phyloP scores from a whole-genome alignment of 2,329 filamentous ascomycete species.

The Esteya vermicola region DNA sequence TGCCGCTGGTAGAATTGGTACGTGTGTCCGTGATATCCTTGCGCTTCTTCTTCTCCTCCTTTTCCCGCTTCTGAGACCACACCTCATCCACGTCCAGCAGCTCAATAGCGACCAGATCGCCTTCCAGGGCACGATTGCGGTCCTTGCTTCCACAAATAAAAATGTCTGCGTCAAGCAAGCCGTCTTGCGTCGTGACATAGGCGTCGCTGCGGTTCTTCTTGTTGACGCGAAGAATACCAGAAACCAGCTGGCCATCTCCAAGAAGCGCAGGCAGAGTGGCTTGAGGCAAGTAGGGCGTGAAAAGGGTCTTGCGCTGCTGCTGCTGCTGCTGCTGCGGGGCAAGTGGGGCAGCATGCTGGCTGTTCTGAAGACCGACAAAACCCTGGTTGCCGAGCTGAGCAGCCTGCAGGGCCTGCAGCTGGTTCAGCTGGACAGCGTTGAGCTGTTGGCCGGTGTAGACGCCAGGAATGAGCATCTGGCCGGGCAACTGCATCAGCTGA shows the following conservation, averaged over 20 bases:
- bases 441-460: conserved; percentile 73
- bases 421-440: conserved; percentile 75
- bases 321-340: conserved; percentile 54
- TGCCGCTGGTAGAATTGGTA: conserved; percentile 59
- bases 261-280: conserved; percentile 84
- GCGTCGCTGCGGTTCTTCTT: conserved; percentile 99
- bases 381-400: conserved; percentile 69
- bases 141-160: conserved; percentile 99
- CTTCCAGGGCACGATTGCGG: conserved; percentile 89
- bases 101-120: conserved; percentile 89
- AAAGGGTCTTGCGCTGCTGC: conserved; percentile 93
- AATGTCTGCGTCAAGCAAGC: conserved; percentile 83
- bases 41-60: conserved; percentile 99
- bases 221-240: conserved; percentile 93
- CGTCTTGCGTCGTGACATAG: conserved; percentile 87
- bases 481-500: conserved; percentile 73
- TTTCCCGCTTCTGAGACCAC: conserved; percentile 96
- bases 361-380: conserved; percentile 51
- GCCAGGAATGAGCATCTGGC: conserved; percentile 74
- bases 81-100: conserved; percentile 96
- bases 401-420: conserved; percentile 84
- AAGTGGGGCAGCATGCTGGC: conserved; percentile 59
- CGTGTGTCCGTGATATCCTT: conserved; percentile 96
- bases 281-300: conserved; percentile 94
- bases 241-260: conserved; percentile 83